These are phyloP conservation scores for Hymenoscyphus albidus DNA, from an alignment of 2,329 filamentous ascomycete genomes.

Conservation along the genomic window DNA sequence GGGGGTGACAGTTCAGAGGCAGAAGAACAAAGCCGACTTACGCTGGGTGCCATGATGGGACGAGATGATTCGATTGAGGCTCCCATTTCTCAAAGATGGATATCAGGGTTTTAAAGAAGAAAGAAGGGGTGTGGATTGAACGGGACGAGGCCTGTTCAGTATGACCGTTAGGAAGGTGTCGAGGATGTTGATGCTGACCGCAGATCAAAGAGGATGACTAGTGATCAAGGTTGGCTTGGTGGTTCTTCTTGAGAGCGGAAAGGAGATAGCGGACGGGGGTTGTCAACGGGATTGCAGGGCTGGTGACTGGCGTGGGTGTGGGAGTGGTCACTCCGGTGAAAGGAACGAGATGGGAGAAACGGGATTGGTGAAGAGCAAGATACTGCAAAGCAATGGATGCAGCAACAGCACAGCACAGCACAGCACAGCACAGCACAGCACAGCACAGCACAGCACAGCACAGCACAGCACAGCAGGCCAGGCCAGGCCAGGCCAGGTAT, in stretches of 20 bases:
- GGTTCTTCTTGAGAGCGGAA: neutral
- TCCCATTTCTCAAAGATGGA: constrained; percentile 33
- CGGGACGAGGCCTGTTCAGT: neutral
- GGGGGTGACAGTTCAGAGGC: neutral
- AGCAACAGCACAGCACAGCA: neutral
- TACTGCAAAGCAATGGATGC: neutral
- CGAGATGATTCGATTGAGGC: constrained; percentile 50
- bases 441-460: neutral
- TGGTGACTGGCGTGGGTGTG: neutral
- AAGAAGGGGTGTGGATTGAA: neutral
- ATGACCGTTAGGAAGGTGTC: neutral
- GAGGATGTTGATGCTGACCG: constrained; percentile 3
- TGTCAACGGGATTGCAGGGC: neutral
- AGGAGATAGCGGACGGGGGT: neutral
- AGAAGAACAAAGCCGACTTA: constrained; percentile 34
- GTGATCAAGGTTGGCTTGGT: neutral
- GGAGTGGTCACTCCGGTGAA: neutral
- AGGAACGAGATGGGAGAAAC: constrained; percentile 3
- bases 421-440: neutral
- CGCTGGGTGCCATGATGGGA: constrained; percentile 52
- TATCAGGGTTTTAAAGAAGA: constrained; percentile 5
- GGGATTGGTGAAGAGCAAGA: neutral
- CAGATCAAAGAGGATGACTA: neutral
- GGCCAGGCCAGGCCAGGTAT: neutral
- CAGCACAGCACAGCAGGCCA: neutral